Evolutionary conservation across 441 rosid genomes (phyloP), one percentile per base, ranked within the genome.

Genomic region (Brassica hybrid): DNA sequence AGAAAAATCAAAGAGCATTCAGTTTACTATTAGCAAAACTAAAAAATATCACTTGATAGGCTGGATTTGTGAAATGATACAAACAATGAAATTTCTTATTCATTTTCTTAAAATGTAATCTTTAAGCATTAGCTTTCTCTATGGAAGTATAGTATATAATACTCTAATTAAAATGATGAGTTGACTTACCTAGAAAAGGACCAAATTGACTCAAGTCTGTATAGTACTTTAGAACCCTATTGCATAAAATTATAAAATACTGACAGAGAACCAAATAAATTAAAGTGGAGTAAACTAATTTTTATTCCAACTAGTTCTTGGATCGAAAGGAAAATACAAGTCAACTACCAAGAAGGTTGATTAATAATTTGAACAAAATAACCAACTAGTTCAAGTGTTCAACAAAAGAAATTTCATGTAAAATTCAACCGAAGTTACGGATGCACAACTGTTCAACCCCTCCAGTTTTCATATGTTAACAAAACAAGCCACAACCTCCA

Each of bases 301-400:
- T 63, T 61, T 23, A 75, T 74, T 6, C 36, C 82, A 75, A 75
- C 72, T 74, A 57, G 69, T 59, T 57, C 68, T 65, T 70, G 69
- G 82, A 79, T 74, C 76, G 36, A 70, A 62, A 32, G 18, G 63
- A 32, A 69, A 74, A 17, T 74, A 16, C 5, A 32, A 19, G 72
- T 65, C 58, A 74, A 79, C 75, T 57, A 11, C n/a, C 57, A 74
- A 56, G 50, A 62, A 56, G 13, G 32, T 32, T 64, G 54, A 27
- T 69, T 41, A 56, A 74, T 0, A 58, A 65, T n/a, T 1, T 74
- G 52, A 57, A 41, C 9, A 54, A 25, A 74, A 30, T 57, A 27
- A 21, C n/a, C 82, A 79, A 70, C 64, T 74, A 64, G 79, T 69
- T 56, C 34, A 63, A 34, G 27, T 69, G 23, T 69, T 74, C 12